Conservation (phyloP, 768 basidiomycete genomes). For the Tricholoma saponaceum region DNA sequence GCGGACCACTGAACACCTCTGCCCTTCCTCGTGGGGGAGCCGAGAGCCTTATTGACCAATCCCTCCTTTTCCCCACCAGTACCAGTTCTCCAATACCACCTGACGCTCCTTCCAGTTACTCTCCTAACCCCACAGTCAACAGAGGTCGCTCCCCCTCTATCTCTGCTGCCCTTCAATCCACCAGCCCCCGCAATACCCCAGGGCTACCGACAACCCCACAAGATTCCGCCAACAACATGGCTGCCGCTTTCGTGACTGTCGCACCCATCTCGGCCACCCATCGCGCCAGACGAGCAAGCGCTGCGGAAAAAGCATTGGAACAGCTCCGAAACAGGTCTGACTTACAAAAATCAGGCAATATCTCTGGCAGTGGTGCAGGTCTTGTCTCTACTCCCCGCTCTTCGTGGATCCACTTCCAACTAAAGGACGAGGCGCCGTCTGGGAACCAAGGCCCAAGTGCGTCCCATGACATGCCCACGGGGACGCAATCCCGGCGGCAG, state of each 20-base stretch:
- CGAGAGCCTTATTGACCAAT: conserved; percentile 31
- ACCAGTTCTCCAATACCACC: conserved; percentile 17
- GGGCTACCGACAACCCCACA: conserved; percentile 7
- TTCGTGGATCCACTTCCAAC: conserved; percentile 42
- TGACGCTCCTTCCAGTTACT: conserved; percentile 14
- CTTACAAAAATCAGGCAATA: conserved; percentile 37
- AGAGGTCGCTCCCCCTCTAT: conserved; percentile 25
- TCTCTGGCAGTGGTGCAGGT: conserved; percentile 16
- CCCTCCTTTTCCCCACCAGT: conserved; percentile 23
- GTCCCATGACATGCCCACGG: conserved; percentile 15
- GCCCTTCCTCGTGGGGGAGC: conserved; percentile 28
- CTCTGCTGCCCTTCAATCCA: conserved; percentile 15
- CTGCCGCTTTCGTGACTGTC: conserved; percentile 14
- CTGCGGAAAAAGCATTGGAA: conserved; percentile 66
- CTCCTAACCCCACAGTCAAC: conserved; percentile 7
- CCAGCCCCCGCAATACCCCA: conserved; percentile 19
- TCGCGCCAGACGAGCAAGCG: conserved; percentile 52
- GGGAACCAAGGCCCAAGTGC: conserved; percentile 10
- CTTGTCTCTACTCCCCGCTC: conserved; percentile 33
- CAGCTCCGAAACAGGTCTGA: conserved; percentile 52
- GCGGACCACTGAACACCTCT: conserved; percentile 13
- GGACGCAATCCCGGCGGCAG: conserved; percentile 34
- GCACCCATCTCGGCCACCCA: conserved; percentile 27
- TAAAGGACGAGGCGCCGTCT: conserved; percentile 23
- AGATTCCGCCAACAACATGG: conserved; percentile 5